A percentile compares a stretch with the other conserved stretches of the same genome.
Conservation (phyloP, 352 stramenopile species). For the Globisporangium barbulae region DNA sequence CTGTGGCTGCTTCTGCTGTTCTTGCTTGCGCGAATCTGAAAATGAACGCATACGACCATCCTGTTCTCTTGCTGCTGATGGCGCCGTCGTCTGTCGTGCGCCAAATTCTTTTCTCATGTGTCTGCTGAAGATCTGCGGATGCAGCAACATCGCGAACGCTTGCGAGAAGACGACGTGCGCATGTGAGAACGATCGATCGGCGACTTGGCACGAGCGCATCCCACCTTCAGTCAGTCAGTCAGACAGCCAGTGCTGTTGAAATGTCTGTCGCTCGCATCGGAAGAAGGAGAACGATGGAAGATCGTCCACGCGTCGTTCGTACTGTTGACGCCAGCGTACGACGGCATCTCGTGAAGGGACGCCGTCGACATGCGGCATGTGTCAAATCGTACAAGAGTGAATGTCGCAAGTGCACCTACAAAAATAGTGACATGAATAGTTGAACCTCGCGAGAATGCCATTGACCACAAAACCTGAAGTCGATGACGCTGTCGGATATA, state of each 20-base stretch:
- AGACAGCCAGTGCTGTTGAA: neutral
- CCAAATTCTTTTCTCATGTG: neutral
- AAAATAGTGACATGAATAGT: neutral
- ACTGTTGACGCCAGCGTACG: conserved; percentile 11
- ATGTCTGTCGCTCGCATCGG: neutral
- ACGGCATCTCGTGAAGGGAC: conserved; percentile 2
- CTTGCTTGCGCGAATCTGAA: conserved; percentile 4
- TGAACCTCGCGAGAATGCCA: neutral
- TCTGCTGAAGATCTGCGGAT: conserved; percentile 2
- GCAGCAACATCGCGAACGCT: neutral
- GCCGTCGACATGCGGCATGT: neutral
- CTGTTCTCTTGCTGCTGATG: neutral
- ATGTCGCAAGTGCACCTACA: neutral
- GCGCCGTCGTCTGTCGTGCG: neutral
- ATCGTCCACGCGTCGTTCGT: conserved; percentile 1
- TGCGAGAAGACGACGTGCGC: conserved; percentile 5
- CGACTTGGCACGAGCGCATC: neutral
- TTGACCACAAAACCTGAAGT: neutral
- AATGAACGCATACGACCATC: neutral
- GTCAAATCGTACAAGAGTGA: neutral
- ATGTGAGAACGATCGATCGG: neutral
- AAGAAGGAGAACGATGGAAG: conserved; percentile 3
- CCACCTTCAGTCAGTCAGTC: too few species aligned
- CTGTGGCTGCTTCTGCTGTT: neutral
- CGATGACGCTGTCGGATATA: neutral